phyloP scores from a whole-genome alignment of 2,329 filamentous ascomycete species.

The Ophiosphaerella herpotricha region DNA sequence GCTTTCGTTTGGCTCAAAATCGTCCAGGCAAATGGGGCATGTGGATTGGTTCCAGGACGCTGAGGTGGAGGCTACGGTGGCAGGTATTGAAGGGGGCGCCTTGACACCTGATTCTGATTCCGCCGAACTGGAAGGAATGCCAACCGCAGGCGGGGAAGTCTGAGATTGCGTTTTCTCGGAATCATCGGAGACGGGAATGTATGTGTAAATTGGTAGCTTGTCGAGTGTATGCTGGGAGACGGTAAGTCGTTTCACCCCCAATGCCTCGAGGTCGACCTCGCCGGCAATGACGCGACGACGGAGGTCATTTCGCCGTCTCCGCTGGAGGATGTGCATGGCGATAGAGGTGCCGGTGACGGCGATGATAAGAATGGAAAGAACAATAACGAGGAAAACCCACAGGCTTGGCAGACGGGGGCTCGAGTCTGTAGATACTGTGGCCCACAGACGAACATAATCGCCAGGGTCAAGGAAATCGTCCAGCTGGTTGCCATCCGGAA shows the following conservation, averaged over 20 bases:
- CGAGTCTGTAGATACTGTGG: conserved; percentile 55
- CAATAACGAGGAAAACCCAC: conserved; percentile 76
- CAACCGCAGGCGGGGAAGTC: conserved; percentile 10
- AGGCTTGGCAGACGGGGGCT: conserved; percentile 69
- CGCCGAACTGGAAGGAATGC: conserved; percentile 13
- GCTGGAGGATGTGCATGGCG: conserved; percentile 78
- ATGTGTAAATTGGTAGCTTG: conserved; percentile 78
- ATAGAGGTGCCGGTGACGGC: conserved; percentile 71
- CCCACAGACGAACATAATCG: conserved; percentile 58
- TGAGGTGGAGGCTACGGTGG: conserved; percentile 8
- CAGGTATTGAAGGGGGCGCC: conserved; percentile 3
- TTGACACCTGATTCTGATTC: conserved; percentile 23
- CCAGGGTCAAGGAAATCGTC: conserved; percentile 43
- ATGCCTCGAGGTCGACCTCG: conserved; percentile 81
- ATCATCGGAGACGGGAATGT: conserved; percentile 49
- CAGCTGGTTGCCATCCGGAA: conserved; percentile 48
- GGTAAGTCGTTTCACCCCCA: conserved; percentile 81
- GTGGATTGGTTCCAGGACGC: conserved; percentile 69
- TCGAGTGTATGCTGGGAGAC: conserved; percentile 75
- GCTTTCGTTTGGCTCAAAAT: conserved; percentile 71
- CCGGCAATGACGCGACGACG: conserved; percentile 73
- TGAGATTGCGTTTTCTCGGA: conserved; percentile 23
- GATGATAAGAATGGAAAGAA: conserved; percentile 71
- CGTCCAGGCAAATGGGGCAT: conserved; percentile 88
- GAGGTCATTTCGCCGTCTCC: conserved; percentile 68